Percentiles rank a stretch among this genome's conserved stretches.
Evolutionary conservation across 345 rosid species (phyloP).

Genomic region (Salix exigua): DNA sequence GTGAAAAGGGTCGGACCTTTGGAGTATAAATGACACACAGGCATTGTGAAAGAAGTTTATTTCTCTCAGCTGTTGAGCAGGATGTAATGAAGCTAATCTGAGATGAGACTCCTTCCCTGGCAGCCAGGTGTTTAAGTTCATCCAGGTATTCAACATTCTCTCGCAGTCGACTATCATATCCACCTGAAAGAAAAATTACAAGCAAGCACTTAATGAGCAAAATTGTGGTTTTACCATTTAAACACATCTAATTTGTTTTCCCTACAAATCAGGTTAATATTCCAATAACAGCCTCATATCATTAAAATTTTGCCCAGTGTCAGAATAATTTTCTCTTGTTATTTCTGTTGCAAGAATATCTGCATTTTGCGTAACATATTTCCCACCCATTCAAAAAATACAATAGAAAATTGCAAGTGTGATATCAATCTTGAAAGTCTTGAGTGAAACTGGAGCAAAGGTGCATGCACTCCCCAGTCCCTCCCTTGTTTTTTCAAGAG

Average conservation of each 20-base stretch:
- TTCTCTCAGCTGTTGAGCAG: conserved; percentile 84
- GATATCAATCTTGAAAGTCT: neutral
- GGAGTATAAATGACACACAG: conserved; percentile 78
- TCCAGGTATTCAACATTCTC: conserved; percentile 84
- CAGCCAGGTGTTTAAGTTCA: conserved; percentile 65
- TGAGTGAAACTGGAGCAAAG: neutral
- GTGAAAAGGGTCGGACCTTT: conserved; percentile 37
- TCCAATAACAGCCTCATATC: neutral
- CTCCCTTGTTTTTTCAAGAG: conserved; percentile 50
- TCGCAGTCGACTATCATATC: conserved; percentile 65
- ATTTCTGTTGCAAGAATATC: too few relatives aligned
- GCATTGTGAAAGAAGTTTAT: conserved; percentile 68
- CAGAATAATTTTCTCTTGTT: too few relatives aligned
- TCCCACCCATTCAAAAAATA: neutral
- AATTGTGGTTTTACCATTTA: neutral
- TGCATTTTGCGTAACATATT: neutral
- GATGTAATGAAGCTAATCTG: conserved; percentile 65
- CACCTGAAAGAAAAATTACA: conserved; percentile 45
- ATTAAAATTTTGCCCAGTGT: neutral
- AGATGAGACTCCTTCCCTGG: conserved; percentile 53
- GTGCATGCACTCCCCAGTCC: neutral
- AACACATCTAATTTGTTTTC: neutral
- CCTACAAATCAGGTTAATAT: neutral
- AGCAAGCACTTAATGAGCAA: neutral
- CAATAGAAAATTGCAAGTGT: neutral